Base-by-base conservation (phyloP, 176 grass and related monocot genomes). In the Metroxylon sagu region DNA sequence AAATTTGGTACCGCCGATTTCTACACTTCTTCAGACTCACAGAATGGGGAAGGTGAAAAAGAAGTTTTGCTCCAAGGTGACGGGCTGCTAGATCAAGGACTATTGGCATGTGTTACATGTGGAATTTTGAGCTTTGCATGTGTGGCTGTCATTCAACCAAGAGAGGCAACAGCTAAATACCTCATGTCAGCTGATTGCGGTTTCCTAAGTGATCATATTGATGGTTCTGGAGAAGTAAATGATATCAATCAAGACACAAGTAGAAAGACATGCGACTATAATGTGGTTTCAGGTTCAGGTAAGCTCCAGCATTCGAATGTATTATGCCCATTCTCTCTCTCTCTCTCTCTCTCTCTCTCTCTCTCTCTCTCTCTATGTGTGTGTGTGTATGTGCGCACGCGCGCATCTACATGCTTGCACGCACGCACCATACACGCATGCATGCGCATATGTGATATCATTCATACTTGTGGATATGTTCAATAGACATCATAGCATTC, bases 121-220 rank as follows among this genome's bases (percentile, higher is more conserved):
- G 88, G 94, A 28, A 88, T 98, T 80, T 85, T 93, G 68, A 98
- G 94, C 81, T 98, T 98, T 88, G 85, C 94, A 68, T 98, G 88
- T 74, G 84, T 98, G 60, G 82, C 82, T 71, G 84, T 98, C 49
- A 76, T 98, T 70, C 86, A 85, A 86, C 88, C 94, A 78, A 86
- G 48, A 69, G 88, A 89, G 28, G 28, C 31, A 75, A 27, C 88
- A 70, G 76, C 88, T 18, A 85, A 71, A 50, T 81, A 73, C 64
- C 76, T 98, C 14, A 80, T 89, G 73, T 76, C 81, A 29, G 65
- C 79, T 56, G 87, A 92, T 76, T 72, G 64, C 83, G 70, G 58
- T 85, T 73, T 79, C 63, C 75, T 91, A 25, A 74, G 59, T 53
- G 65, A 80, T 74, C 56, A 65, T 49, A 19, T 76, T 76, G 21